Evolutionary conservation across 768 basidiomycete species (phyloP).

Genomic region (Omphalotus guepiniiformis): DNA sequence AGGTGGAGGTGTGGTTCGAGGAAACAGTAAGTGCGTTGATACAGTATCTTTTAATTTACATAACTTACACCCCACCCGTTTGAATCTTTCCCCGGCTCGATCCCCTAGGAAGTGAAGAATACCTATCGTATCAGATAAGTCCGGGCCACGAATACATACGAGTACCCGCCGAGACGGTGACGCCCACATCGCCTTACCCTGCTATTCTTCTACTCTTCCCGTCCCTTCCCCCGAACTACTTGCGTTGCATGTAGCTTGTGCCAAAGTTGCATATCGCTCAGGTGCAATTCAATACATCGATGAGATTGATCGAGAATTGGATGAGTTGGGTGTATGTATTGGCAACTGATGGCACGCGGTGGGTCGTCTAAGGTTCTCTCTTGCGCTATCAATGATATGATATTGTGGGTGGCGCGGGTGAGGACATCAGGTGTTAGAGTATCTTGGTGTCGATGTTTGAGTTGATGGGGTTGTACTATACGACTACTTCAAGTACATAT

Average conservation of each 20-base stretch:
- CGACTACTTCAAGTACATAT: too few relatives aligned
- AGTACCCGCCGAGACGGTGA: slow-evolving; percentile 12
- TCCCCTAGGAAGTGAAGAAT: not conserved
- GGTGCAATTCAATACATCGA: slow-evolving; percentile 16
- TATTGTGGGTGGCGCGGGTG: too few relatives aligned
- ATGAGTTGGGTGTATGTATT: slow-evolving; percentile 9
- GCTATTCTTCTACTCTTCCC: slow-evolving; percentile 16
- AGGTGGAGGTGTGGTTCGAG: slow-evolving; percentile 16
- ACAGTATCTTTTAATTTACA: not conserved
- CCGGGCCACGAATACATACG: not conserved
- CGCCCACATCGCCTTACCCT: slow-evolving; percentile 8
- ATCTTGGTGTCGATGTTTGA: too few relatives aligned
- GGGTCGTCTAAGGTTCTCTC: slow-evolving; percentile 5
- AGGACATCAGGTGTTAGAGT: too few relatives aligned
- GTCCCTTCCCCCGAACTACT: slow-evolving; percentile 13
- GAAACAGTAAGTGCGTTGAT: slow-evolving; percentile 11
- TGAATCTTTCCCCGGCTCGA: not conserved
- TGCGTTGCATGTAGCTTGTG: slow-evolving; percentile 14
- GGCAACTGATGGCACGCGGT: slow-evolving; percentile 12
- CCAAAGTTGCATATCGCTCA: slow-evolving; percentile 16
- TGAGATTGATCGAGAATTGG: slow-evolving; percentile 10
- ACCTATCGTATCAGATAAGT: not conserved
- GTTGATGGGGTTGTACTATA: too few relatives aligned
- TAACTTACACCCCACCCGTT: not conserved
- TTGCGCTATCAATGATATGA: too few relatives aligned